phyloP scores from a whole-genome alignment of 371 early-diverging fungal genomes.

The Mortierella sp. region DNA sequence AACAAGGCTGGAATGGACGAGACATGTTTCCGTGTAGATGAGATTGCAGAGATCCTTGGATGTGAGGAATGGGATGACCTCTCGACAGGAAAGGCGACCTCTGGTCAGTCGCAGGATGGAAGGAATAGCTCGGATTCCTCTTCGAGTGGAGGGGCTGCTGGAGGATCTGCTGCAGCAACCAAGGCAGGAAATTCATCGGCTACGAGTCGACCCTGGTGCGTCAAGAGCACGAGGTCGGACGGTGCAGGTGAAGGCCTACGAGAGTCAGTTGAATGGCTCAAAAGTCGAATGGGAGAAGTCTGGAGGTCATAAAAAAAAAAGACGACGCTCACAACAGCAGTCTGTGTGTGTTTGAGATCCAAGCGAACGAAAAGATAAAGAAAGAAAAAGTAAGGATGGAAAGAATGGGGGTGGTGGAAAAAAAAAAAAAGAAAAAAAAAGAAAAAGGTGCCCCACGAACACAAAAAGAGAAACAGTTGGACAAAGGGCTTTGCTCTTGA shows the following conservation, averaged over 20 bases:
- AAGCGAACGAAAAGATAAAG: no score
- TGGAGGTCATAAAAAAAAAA: conserved; percentile 6
- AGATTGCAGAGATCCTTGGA: conserved; percentile 15
- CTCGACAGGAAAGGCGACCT: background rate
- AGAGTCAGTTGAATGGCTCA: conserved; percentile 14
- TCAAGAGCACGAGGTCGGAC: conserved; percentile 12
- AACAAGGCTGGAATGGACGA: conserved; percentile 14
- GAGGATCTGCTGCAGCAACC: no score
- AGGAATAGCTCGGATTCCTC: no score
- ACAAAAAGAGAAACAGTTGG: background rate
- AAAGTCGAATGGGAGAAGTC: conserved; percentile 16
- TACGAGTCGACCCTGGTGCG: conserved; percentile 3
- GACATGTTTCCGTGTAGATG: conserved; percentile 11
- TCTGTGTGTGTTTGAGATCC: no score
- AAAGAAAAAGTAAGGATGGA: no score
- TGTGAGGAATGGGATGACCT: conserved; percentile 14
- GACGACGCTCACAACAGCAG: no score
- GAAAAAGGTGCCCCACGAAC: background rate
- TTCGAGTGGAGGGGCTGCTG: no score
- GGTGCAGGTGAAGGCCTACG: conserved; percentile 6
- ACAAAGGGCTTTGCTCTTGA: background rate
- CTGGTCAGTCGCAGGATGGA: background rate
- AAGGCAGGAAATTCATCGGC: no score
- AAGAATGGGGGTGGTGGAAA: no score
- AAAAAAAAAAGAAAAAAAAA: no score